These are phyloP conservation scores for Candida boleticola DNA, from an alignment of 805 yeast genomes.

Conservation along the genomic window DNA sequence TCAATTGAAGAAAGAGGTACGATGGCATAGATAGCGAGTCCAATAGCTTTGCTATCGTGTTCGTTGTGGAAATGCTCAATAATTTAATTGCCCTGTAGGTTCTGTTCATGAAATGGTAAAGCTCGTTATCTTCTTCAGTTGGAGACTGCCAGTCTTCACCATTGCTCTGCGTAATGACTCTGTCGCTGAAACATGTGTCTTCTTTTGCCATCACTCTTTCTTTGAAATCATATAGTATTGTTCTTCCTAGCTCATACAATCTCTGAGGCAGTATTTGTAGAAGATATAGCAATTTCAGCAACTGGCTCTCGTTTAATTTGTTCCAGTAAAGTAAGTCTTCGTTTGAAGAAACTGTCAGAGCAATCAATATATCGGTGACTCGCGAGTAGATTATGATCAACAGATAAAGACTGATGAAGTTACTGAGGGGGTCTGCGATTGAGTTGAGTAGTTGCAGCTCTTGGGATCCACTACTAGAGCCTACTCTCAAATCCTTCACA, in stretches of 20 bases:
- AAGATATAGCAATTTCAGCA: conserved; percentile 28
- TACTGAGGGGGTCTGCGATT: conserved; percentile 3
- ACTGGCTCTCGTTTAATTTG: conserved; percentile 21
- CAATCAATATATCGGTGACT: conserved; percentile 32
- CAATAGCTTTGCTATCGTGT: not conserved
- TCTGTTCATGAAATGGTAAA: conserved; percentile 7
- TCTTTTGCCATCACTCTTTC: conserved; percentile 4
- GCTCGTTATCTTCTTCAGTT: conserved; percentile 17
- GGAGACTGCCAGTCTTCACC: conserved; percentile 6
- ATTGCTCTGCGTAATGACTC: not conserved
- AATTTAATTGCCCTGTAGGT: not conserved
- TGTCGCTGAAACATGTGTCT: not conserved
- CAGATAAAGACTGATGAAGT: conserved; percentile 23
- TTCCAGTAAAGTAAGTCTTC: conserved; percentile 37
- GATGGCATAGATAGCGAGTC: conserved; percentile 4
- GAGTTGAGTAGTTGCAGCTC: not conserved
- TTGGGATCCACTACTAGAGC: not conserved
- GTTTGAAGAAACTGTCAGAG: conserved; percentile 31
- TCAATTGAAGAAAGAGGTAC: conserved; percentile 3
- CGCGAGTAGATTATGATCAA: conserved; percentile 21
- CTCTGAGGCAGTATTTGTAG: conserved; percentile 35
- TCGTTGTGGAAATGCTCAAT: not conserved
- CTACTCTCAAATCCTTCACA: not conserved
- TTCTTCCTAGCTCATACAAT: conserved; percentile 14
- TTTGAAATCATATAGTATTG: conserved; percentile 7